Percentiles rank a stretch among this genome's conserved stretches.
These are phyloP conservation scores for Tylopilus sp. DNA, from an alignment of 768 basidiomycete genomes.

Conservation along the genomic window DNA sequence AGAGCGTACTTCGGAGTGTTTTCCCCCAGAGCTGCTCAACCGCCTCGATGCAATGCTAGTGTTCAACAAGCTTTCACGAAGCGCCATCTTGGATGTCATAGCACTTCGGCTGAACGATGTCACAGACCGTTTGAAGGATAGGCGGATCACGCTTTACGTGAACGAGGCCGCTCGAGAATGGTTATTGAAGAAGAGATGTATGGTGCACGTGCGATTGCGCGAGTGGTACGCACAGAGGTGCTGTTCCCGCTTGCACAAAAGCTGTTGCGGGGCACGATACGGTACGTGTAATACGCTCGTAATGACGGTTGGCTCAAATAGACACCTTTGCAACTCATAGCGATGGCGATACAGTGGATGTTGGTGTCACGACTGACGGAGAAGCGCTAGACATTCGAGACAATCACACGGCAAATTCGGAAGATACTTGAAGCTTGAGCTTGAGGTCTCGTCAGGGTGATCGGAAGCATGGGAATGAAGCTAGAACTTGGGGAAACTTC, in stretches of 20 bases:
- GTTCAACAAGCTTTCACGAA: slow-evolving; percentile 83
- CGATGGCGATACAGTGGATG: slow-evolving; percentile 62
- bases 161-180: slow-evolving; percentile 57
- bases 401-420: slow-evolving; percentile 53
- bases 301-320: not conserved
- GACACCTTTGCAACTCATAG: slow-evolving; percentile 24
- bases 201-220: slow-evolving; percentile 83
- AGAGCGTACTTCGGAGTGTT: slow-evolving; percentile 70
- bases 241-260: slow-evolving; percentile 81
- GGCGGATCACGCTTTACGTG: slow-evolving; percentile 71
- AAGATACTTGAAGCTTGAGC: too few species aligned
- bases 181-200: slow-evolving; percentile 74
- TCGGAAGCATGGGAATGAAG: too few species aligned
- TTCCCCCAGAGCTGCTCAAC: slow-evolving; percentile 89
- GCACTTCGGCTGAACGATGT: slow-evolving; percentile 74
- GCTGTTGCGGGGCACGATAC: slow-evolving; percentile 72
- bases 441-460: too few species aligned
- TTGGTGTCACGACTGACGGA: slow-evolving; percentile 44
- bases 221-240: slow-evolving; percentile 81
- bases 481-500: too few species aligned
- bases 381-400: slow-evolving; percentile 53
- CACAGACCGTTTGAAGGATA: slow-evolving; percentile 54
- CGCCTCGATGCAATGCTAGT: slow-evolving; percentile 84
- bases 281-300: slow-evolving; percentile 38
- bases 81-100: slow-evolving; percentile 77